phyloP scores from a whole-genome alignment of 2,329 filamentous ascomycete genomes.

The Alternaria sp. region DNA sequence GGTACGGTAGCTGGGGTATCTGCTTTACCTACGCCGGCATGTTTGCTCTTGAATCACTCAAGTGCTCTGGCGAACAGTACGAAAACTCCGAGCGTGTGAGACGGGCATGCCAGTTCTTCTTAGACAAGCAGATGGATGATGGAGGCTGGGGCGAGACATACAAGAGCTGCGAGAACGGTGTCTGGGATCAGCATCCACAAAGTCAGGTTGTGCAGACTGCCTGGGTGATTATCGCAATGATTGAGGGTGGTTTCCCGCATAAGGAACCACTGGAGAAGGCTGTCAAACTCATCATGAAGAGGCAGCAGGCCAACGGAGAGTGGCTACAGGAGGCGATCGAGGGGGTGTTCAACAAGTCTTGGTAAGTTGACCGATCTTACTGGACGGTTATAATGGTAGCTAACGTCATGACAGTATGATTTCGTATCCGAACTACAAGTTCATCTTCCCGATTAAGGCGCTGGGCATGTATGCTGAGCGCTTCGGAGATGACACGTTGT shows the following conservation, averaged over 20 bases:
- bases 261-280: slow-evolving; percentile 75
- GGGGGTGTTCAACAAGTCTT: slow-evolving; percentile 98
- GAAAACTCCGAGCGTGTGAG: slow-evolving; percentile 74
- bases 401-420: slow-evolving; percentile 75
- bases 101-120: slow-evolving; percentile 83
- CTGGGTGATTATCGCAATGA: slow-evolving; percentile 83
- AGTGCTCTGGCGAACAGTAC: slow-evolving; percentile 83
- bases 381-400: background rate
- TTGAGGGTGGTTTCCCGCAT: slow-evolving; percentile 85
- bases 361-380: slow-evolving; percentile 61
- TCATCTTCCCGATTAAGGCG: slow-evolving; percentile 93
- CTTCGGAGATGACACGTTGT: slow-evolving; percentile 40
- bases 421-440: slow-evolving; percentile 98
- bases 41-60: slow-evolving; percentile 91
- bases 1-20: slow-evolving; percentile 98
- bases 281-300: slow-evolving; percentile 80
- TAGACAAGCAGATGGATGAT: slow-evolving; percentile 84
- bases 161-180: slow-evolving; percentile 78
- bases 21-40: slow-evolving; percentile 97
- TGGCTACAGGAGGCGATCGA: slow-evolving; percentile 97
- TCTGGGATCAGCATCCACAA: slow-evolving; percentile 78
- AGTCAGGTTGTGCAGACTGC: slow-evolving; percentile 95
- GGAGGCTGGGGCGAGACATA: slow-evolving; percentile 99
- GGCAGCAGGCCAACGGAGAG: slow-evolving; percentile 89
- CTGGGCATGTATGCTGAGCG: slow-evolving; percentile 80